phyloP scores from a whole-genome alignment of 2,329 filamentous ascomycete species.

The Leptographium lundbergii region DNA sequence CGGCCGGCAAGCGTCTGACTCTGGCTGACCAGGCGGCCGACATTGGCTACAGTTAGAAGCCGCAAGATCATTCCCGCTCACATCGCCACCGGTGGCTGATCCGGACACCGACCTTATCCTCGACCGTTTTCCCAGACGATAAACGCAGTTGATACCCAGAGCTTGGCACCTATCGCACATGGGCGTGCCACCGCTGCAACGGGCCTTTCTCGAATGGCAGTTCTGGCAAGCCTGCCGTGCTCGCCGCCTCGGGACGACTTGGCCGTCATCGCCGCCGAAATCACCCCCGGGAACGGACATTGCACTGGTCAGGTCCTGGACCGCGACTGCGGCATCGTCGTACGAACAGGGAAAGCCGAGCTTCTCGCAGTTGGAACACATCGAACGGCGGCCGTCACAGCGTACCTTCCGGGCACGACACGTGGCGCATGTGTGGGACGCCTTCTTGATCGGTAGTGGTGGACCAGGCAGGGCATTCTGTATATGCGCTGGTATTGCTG shows the following conservation, averaged over 20 bases:
- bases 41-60: neutral
- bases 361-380: slow-evolving; percentile 46
- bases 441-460: slow-evolving; percentile 20
- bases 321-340: slow-evolving; percentile 26
- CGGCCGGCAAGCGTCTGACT: neutral
- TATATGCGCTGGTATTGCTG: neutral
- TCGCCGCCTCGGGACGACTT: slow-evolving; percentile 35
- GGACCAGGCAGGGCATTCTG: neutral
- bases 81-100: neutral
- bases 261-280: slow-evolving; percentile 18
- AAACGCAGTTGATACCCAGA: slow-evolving; percentile 43
- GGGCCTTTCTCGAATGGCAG: slow-evolving; percentile 45
- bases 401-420: slow-evolving; percentile 45
- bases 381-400: slow-evolving; percentile 39
- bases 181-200: slow-evolving; percentile 44
- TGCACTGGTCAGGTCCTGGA: slow-evolving; percentile 14
- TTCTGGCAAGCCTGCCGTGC: slow-evolving; percentile 44
- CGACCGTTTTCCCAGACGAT: slow-evolving; percentile 34
- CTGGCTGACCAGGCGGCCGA: neutral
- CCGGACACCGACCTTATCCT: slow-evolving; percentile 9
- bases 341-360: slow-evolving; percentile 46
- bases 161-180: slow-evolving; percentile 38
- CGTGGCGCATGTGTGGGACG: slow-evolving; percentile 37
- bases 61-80: neutral
- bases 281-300: neutral